phyloP scores from a whole-genome alignment of 495 filamentous ascomycete genomes.

The Talaromyces ruber region DNA sequence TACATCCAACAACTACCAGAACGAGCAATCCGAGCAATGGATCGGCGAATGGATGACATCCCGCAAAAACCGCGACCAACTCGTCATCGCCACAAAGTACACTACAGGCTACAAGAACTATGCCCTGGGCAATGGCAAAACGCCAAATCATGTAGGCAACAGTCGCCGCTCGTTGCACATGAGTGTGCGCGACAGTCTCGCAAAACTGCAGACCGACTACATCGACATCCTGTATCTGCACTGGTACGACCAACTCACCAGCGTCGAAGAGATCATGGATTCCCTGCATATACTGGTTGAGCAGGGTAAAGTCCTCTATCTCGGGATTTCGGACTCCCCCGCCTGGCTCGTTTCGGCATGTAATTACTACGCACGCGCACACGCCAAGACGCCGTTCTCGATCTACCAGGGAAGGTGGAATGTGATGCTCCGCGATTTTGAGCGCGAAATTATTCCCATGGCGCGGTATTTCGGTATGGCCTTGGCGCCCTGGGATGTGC shows the following conservation, averaged over 20 bases:
- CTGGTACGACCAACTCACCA: constrained; percentile 50
- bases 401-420: constrained; percentile 62
- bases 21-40: constrained; percentile 44
- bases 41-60: constrained; percentile 51
- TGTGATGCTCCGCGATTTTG: constrained; percentile 41
- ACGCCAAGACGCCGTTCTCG: constrained; percentile 53
- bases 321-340: constrained; percentile 54
- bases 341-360: constrained; percentile 55
- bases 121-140: constrained; percentile 33
- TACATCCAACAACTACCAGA: constrained; percentile 47
- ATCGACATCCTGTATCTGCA: constrained; percentile 60
- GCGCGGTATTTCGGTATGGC: constrained; percentile 48
- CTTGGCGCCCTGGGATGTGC: constrained; percentile 45
- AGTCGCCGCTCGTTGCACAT: constrained; percentile 42
- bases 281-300: constrained; percentile 46
- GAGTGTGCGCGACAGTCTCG: constrained; percentile 44
- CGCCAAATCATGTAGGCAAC: constrained; percentile 48
- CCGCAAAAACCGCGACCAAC: constrained; percentile 48
- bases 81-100: constrained; percentile 72
- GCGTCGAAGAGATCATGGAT: constrained; percentile 55
- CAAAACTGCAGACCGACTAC: constrained; percentile 55
- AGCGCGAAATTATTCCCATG: constrained; percentile 53
- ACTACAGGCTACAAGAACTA: constrained; percentile 30
- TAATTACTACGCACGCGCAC: constrained; percentile 50
- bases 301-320: constrained; percentile 53